These are phyloP conservation scores for Aquilaria yunnanensis DNA, from an alignment of 345 rosid species.

Conservation along the genomic window DNA sequence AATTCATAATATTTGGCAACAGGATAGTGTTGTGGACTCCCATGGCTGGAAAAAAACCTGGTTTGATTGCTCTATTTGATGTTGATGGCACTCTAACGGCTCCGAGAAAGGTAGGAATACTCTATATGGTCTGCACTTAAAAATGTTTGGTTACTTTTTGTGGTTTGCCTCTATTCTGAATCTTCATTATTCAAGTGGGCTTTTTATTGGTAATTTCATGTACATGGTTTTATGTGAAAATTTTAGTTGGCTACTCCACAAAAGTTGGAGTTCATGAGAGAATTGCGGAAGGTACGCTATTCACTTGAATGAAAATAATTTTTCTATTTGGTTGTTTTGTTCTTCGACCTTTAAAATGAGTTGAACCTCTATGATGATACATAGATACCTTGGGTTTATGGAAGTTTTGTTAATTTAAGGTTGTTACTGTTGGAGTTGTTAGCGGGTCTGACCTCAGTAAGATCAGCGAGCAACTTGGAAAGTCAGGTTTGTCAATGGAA, in stretches of 20 bases:
- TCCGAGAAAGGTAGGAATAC: conserved; percentile 61
- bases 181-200: background rate
- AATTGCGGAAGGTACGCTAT: conserved; percentile 61
- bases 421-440: conserved; percentile 82
- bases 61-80: conserved; percentile 87
- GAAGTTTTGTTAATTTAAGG: conserved; percentile 31
- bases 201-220: background rate
- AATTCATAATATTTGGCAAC: no score
- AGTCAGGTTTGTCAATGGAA: conserved; percentile 38
- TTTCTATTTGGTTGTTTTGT: background rate
- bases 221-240: conserved; percentile 1
- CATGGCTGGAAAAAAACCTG: conserved; percentile 48
- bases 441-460: conserved; percentile 94
- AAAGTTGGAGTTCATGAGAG: conserved; percentile 61
- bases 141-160: background rate
- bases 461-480: conserved; percentile 94
- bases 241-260: conserved; percentile 42
- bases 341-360: background rate
- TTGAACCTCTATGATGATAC: conserved; percentile 12
- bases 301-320: background rate
- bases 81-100: conserved; percentile 99
- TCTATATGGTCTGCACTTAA: background rate
- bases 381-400: background rate
- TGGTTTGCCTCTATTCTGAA: background rate
- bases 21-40: background rate